Conservation (phyloP, 192 early-diverging fungal genomes). For the Coemansia sp. region DNA sequence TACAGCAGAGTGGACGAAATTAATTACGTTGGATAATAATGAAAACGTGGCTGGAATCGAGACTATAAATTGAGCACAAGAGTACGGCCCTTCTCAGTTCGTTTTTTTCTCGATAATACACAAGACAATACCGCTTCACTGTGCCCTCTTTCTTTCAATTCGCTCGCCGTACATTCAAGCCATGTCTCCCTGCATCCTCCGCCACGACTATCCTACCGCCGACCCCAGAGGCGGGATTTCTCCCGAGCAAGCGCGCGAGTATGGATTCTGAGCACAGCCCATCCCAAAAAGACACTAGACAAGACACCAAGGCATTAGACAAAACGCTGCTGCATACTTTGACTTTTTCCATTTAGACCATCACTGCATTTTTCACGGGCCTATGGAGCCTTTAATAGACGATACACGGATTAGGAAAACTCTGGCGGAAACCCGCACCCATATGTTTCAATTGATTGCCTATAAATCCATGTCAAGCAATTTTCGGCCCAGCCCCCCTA, state of each 20-base stretch:
- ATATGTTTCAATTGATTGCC: background rate
- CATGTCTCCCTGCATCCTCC: constrained; percentile 17
- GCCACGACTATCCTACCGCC: constrained; percentile 35
- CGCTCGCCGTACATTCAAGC: background rate
- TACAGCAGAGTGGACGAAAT: background rate
- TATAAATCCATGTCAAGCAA: background rate
- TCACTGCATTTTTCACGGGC: background rate
- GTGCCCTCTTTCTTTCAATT: background rate
- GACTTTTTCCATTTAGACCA: background rate
- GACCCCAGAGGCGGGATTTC: constrained; percentile 24
- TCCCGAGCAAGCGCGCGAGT: constrained; percentile 20
- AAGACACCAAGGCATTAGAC: background rate
- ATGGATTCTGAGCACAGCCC: constrained; percentile 5
- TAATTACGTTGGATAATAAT: background rate
- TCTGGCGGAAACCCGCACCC: background rate
- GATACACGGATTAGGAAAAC: no score
- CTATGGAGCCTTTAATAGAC: background rate
- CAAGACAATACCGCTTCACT: background rate
- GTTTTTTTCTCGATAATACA: background rate
- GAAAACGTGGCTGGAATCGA: background rate
- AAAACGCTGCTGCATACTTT: background rate
- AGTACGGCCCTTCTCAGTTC: no score
- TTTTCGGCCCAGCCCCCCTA: background rate
- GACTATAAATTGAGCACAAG: background rate
- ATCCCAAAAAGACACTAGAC: background rate